phyloP scores from a whole-genome alignment of 139 green algal species.

The Ulvella scutata region DNA sequence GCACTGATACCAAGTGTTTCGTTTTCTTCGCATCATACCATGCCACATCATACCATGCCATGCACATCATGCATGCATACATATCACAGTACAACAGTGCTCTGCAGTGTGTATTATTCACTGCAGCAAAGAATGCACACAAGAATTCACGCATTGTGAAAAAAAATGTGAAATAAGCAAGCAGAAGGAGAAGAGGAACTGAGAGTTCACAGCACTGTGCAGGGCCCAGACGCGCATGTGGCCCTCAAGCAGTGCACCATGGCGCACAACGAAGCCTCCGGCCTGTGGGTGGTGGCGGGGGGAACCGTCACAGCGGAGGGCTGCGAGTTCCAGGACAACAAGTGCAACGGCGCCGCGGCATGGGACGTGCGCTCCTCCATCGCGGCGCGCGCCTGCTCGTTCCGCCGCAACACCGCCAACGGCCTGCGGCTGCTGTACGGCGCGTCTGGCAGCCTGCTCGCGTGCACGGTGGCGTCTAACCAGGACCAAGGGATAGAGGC shows the following conservation, averaged over 20 bases:
- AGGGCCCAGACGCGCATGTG: not conserved
- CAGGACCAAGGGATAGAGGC: slow-evolving; percentile 2
- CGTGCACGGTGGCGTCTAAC: not conserved
- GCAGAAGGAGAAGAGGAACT: no score
- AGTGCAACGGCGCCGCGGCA: not conserved
- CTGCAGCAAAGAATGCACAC: no score
- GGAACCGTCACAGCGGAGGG: not conserved
- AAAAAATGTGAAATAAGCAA: no score
- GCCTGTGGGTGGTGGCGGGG: not conserved
- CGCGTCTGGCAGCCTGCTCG: not conserved
- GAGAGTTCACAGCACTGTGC: no score
- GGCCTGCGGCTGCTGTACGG: not conserved
- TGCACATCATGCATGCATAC: no score
- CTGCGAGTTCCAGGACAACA: not conserved
- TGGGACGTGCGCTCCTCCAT: not conserved
- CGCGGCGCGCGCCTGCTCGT: not conserved
- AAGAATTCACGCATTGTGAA: no score
- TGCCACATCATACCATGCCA: no score
- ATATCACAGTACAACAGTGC: no score
- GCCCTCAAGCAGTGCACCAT: not conserved
- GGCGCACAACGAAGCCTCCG: not conserved
- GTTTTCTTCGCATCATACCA: no score
- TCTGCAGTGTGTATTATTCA: no score
- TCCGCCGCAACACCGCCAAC: not conserved
- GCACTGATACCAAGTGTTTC: no score